phyloP scores from a whole-genome alignment of 306 rosid species.

The Casuarina cunninghamiana region DNA sequence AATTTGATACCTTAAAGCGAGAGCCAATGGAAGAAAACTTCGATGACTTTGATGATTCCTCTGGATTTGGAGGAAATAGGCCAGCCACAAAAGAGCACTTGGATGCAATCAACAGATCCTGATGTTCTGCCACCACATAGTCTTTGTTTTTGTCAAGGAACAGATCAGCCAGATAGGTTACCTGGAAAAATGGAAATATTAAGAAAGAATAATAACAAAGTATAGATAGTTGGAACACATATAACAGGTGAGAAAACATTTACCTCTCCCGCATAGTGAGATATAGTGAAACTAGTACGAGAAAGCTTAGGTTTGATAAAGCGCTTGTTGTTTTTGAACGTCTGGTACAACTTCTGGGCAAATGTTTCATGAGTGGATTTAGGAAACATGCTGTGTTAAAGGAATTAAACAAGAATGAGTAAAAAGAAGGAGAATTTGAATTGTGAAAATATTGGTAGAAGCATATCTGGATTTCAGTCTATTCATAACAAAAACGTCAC shows the following conservation, averaged over 20 bases:
- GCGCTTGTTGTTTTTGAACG: slow-evolving; percentile 95
- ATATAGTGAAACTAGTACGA: slow-evolving; percentile 90
- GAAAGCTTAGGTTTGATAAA: slow-evolving; percentile 98
- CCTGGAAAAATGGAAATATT: slow-evolving; percentile 54
- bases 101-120: slow-evolving; percentile 82
- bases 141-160: slow-evolving; percentile 99
- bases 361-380: slow-evolving; percentile 99
- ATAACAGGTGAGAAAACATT: slow-evolving; percentile 27
- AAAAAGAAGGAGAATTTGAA: slow-evolving; percentile 29
- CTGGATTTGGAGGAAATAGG: slow-evolving; percentile 85
- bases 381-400: slow-evolving; percentile 93
- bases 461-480: slow-evolving; percentile 9
- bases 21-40: slow-evolving; percentile 98
- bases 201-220: slow-evolving; percentile 18
- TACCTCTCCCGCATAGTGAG: slow-evolving; percentile 99
- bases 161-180: slow-evolving; percentile 84
- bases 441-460: slow-evolving; percentile 23
- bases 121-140: slow-evolving; percentile 98
- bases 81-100: slow-evolving; percentile 83
- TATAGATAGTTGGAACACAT: slow-evolving; percentile 23
- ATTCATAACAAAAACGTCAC: slow-evolving; percentile 4
- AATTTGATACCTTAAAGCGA: slow-evolving; percentile 74
- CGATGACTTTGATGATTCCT: slow-evolving; percentile 89
- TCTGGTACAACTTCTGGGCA: slow-evolving; percentile 96
- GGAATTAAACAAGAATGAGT: slow-evolving; percentile 40